Evolutionary conservation across 2,329 filamentous ascomycete species (phyloP).

Genomic region (Thielaviopsis musarum): DNA sequence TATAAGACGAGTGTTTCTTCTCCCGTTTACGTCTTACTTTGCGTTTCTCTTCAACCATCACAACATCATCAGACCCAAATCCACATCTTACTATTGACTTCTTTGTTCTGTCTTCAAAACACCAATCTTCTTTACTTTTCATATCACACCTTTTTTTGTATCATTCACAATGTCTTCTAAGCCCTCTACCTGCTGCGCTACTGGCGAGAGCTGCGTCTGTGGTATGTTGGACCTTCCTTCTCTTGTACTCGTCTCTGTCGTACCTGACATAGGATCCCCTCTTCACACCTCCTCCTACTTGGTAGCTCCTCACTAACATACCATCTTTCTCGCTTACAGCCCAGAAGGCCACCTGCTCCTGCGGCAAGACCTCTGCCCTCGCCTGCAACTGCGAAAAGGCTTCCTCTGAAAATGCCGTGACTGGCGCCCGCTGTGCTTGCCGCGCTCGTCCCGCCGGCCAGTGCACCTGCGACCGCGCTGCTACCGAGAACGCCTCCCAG

Average conservation of each 20-base stretch:
- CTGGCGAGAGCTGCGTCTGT: conserved; percentile 36
- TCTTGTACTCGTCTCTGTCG: background rate
- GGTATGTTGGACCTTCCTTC: conserved; percentile 26
- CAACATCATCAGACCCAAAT: background rate
- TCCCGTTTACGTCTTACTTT: background rate
- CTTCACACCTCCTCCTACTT: background rate
- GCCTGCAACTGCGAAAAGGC: conserved; percentile 76
- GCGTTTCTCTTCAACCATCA: background rate
- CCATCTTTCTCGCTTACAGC: conserved; percentile 22
- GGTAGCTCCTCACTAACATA: background rate
- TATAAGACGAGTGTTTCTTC: conserved; percentile 4
- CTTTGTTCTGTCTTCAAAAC: background rate
- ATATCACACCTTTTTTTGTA: background rate
- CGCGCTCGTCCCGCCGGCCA: conserved; percentile 60
- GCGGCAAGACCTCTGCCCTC: conserved; percentile 73
- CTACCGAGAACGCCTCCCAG: conserved; percentile 48
- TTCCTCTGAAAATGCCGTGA: conserved; percentile 52
- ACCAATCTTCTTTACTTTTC: background rate
- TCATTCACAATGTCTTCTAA: conserved; percentile 8
- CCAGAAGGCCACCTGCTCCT: conserved; percentile 62
- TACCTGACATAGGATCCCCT: background rate
- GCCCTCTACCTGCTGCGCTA: conserved; percentile 37
- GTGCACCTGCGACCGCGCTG: conserved; percentile 65
- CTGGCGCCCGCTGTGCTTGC: conserved; percentile 68
- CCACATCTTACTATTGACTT: background rate